phyloP scores from a whole-genome alignment of 306 rosid species.

The Vigna unguiculata region DNA sequence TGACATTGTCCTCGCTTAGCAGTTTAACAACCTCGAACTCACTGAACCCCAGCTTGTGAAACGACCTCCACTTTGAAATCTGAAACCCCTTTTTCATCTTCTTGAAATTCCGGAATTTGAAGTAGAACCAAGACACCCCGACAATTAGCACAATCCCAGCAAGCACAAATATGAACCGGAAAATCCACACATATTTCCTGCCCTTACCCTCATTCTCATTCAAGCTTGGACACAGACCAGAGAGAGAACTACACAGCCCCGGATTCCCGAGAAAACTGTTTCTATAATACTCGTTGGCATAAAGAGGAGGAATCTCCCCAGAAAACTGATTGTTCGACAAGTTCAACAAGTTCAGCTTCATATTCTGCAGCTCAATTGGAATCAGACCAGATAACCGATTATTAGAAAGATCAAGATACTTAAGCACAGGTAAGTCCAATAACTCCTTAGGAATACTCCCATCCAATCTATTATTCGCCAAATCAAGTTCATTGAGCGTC shows the following conservation, averaged over 20 bases:
- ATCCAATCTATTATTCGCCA: constrained; percentile 63
- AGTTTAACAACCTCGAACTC: constrained; percentile 65
- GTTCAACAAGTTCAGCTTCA: constrained; percentile 72
- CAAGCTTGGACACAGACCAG: constrained; percentile 55
- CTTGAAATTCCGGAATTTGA: constrained; percentile 59
- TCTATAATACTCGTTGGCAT: constrained; percentile 57
- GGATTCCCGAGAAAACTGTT: constrained; percentile 72
- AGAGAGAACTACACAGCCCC: constrained; percentile 61
- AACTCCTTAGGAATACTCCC: constrained; percentile 69
- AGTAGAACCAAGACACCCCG: constrained; percentile 69
- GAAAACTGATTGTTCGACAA: constrained; percentile 65
- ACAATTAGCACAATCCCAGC: constrained; percentile 65
- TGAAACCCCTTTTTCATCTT: constrained; percentile 55
- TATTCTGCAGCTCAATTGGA: constrained; percentile 67
- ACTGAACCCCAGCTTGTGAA: constrained; percentile 74
- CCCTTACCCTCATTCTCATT: constrained; percentile 55
- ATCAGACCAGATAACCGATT: constrained; percentile 63
- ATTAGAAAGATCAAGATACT: constrained; percentile 80
- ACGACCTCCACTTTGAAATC: constrained; percentile 73
- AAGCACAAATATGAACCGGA: constrained; percentile 59
- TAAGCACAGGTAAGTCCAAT: constrained; percentile 68
- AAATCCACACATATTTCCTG: constrained; percentile 53
- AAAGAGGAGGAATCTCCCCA: constrained; percentile 73
- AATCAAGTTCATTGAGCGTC: constrained; percentile 71
- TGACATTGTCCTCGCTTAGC: constrained; percentile 70